Evolutionary conservation across 495 filamentous ascomycete species (phyloP), one percentile per base, ranked within the genome.

Genomic region (Hypoxylon rickii): DNA sequence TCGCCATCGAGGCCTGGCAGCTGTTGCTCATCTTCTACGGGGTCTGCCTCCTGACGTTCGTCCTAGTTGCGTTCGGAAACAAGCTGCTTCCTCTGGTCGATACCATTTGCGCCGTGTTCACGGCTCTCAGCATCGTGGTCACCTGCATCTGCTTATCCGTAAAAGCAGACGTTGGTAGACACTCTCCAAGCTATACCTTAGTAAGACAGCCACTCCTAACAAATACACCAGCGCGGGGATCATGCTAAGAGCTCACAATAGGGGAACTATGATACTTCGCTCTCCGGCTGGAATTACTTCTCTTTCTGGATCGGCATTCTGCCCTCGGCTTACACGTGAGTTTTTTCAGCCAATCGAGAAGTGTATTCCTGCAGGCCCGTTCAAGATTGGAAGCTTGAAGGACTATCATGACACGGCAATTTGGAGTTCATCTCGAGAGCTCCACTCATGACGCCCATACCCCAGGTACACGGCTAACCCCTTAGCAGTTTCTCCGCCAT

Each of bases 1-100:
- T 80, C 53, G 53, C 41, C 4, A 61, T 79, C 0, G 76, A 78
- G 10, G 68, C 79, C 1, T 78, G 66, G 31, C 73, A 74, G 31
- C 80, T 80, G 12, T 64, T 84, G 26, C 75, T 81, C 6, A 83
- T 84, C 39, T 68, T 68, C 51, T 83, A 84, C 50, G 80, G 79
- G 8, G 73, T 81, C 1, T 69, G 83, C 16, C 58, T 83, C 5
- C 47, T 79, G 36, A 78, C 75, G 3, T 82, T 83, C 53, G 51
- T 79, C 6, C 57, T 82, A 34, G 81, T 80, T 46, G 79, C 77
- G 13, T 83, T 81, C 46, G 80, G 80, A 12, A 79, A 83, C 17
- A 74, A 76, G 55, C 42, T 81, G 36, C 67, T 84, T 11, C 72
- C 76, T 2, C 73, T 82, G 54, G 66, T 83, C 29, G 82, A 84